A percentile compares a stretch with the other conserved stretches of the same genome.
Conservation (phyloP, 2,329 filamentous ascomycete genomes). For the Alternaria rosae region DNA sequence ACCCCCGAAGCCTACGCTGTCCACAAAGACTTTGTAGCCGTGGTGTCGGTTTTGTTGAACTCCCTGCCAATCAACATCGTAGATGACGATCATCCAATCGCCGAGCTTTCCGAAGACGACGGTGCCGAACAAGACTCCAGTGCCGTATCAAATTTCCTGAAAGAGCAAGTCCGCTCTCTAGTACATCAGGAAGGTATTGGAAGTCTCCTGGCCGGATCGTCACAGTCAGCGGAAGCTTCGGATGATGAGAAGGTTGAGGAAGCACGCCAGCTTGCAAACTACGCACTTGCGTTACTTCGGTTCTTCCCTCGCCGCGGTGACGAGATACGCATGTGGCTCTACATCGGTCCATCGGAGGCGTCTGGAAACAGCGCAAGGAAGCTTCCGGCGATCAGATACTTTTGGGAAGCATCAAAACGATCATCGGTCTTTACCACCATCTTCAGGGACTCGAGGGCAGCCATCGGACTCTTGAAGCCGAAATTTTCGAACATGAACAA, state of each 20-base stretch:
- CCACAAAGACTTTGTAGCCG: slow-evolving; percentile 63
- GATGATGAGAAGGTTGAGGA: slow-evolving; percentile 58
- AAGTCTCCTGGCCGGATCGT: slow-evolving; percentile 61
- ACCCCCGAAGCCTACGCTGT: slow-evolving; percentile 51
- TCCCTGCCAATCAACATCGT: slow-evolving; percentile 64
- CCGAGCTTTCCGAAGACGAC: slow-evolving; percentile 37
- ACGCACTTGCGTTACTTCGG: slow-evolving; percentile 82
- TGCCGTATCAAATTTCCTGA: slow-evolving; percentile 61
- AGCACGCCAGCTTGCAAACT: slow-evolving; percentile 80
- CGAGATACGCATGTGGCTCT: slow-evolving; percentile 94
- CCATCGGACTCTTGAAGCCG: slow-evolving; percentile 64
- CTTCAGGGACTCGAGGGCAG: slow-evolving; percentile 63
- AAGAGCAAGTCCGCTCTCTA: slow-evolving; percentile 71
- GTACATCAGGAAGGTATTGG: slow-evolving; percentile 79
- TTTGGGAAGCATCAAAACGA: slow-evolving; percentile 74
- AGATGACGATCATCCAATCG: slow-evolving; percentile 53
- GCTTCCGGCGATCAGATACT: slow-evolving; percentile 77
- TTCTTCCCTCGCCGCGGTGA: slow-evolving; percentile 84
- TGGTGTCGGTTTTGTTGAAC: slow-evolving; percentile 64
- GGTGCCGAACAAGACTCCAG: slow-evolving; percentile 26
- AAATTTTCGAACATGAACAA: slow-evolving; percentile 26
- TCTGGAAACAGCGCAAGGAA: slow-evolving; percentile 41
- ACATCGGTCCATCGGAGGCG: slow-evolving; percentile 71
- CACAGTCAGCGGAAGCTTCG: slow-evolving; percentile 46
- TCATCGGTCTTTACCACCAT: slow-evolving; percentile 67